These are phyloP conservation scores for Chalciporus pseudorubinellus DNA, from an alignment of 768 basidiomycete species.

Conservation along the genomic window DNA sequence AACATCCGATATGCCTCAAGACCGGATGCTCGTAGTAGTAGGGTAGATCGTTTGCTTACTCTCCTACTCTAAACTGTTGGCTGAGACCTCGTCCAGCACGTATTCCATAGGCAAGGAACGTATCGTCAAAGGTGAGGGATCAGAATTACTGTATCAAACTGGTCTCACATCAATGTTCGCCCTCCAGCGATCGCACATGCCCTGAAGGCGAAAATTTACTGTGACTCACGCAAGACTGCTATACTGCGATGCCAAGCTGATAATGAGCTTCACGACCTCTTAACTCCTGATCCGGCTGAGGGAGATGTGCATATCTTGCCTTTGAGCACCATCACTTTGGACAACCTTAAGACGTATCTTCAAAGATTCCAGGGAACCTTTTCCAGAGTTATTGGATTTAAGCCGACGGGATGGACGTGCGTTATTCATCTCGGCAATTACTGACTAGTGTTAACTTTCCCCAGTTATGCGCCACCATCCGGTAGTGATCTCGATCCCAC, in stretches of 20 bases:
- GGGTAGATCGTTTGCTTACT: conserved; percentile 47
- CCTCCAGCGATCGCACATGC: conserved; percentile 77
- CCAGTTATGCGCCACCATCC: conserved; percentile 63
- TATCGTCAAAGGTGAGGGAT: conserved; percentile 79
- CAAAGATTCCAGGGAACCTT: conserved; percentile 72
- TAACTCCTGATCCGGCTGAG: conserved; percentile 72
- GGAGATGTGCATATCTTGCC: conserved; percentile 88
- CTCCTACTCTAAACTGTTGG: background rate
- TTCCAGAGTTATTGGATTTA: conserved; percentile 71
- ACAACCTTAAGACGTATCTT: conserved; percentile 75
- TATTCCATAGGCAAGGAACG: conserved; percentile 98
- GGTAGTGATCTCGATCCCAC: conserved; percentile 63
- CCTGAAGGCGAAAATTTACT: conserved; percentile 80
- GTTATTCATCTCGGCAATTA: conserved; percentile 27
- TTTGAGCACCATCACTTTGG: conserved; percentile 68
- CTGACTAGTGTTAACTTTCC: conserved; percentile 2
- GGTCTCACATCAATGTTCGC: background rate
- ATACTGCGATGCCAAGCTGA: conserved; percentile 86
- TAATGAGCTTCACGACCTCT: conserved; percentile 70
- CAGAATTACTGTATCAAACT: background rate
- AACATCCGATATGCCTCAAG: conserved; percentile 38
- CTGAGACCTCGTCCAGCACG: conserved; percentile 51
- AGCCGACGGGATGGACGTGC: conserved; percentile 97
- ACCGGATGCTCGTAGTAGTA: conserved; percentile 58
- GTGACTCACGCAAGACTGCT: conserved; percentile 78